phyloP scores from a whole-genome alignment of 1,284 basidiomycete genomes.

The Trichosporon ovoides region DNA sequence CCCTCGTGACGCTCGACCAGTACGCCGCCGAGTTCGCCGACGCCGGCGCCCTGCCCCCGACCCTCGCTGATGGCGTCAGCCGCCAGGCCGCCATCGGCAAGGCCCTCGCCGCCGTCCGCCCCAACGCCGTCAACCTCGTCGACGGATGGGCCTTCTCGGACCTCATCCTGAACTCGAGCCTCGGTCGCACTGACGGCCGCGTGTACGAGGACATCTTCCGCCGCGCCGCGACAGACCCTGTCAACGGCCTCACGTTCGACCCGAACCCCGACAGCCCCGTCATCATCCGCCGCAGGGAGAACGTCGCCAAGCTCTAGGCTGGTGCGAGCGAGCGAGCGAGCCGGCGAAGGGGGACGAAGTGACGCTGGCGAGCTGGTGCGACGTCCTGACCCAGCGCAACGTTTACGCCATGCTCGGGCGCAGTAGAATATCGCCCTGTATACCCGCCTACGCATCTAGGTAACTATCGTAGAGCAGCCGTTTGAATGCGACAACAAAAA shows the following conservation, averaged over 20 bases:
- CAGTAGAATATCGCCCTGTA: too few relatives aligned
- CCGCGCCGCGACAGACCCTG: conserved; percentile 25
- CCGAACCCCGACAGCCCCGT: conserved; percentile 7
- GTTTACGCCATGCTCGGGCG: too few relatives aligned
- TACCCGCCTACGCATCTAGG: too few relatives aligned
- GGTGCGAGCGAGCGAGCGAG: too few relatives aligned
- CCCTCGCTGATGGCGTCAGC: not conserved
- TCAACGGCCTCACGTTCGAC: conserved; percentile 17
- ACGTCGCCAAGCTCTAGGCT: conserved; percentile 9
- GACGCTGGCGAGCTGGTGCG: too few relatives aligned
- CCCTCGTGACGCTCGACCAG: conserved; percentile 48
- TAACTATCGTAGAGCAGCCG: too few relatives aligned
- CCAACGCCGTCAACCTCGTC: conserved; percentile 46
- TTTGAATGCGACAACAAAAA: too few relatives aligned
- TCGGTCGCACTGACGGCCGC: conserved; percentile 52
- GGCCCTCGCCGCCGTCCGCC: conserved; percentile 6
- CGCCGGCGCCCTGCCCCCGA: conserved; percentile 49
- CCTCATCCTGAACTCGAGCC: conserved; percentile 56
- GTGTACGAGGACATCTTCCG: conserved; percentile 52
- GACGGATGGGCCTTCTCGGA: conserved; percentile 55
- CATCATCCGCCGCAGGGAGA: not conserved
- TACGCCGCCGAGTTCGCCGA: conserved; percentile 53
- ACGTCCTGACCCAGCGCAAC: too few relatives aligned
- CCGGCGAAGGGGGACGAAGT: too few relatives aligned
- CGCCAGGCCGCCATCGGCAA: conserved; percentile 8